Base-by-base conservation (phyloP, 805 yeast genomes). In the Nakazawaea siamensis region DNA sequence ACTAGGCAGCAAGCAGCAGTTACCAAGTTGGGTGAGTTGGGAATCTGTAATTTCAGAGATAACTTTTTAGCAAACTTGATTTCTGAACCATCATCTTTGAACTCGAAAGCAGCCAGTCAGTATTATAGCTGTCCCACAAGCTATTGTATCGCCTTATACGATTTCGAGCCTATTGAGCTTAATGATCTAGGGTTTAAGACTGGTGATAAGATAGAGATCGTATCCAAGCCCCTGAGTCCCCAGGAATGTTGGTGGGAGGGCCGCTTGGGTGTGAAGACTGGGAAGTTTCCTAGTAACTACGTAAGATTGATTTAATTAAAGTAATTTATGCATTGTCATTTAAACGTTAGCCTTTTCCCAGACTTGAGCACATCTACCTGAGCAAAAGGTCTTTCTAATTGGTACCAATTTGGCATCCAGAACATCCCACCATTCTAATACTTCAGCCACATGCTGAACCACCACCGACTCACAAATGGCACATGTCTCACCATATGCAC, bases 401-500 rank as follows among this genome's bases (percentile, higher is more conserved):
- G 84, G 82, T 3, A 75, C 52, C 24, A 60, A 49, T 24, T 54
- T 59, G 37, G 75, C 68, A 25, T 60, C 66, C 33, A 68, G 59
- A 31, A 74, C 60, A 44, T 76, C 77, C 83, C 84, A 76, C 82
- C 82, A 76, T 48, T 76, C 83, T 41, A 68, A 48, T 1, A 68
- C 62, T 44, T 76, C 78, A 0, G 81, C 82, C 11, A 65, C 61
- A 2, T 79, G 71, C 37, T 74, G 76, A 5, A 74, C 66, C 3
- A 68, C 58, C n/a, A 65, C 56, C 4, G 51, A 39, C 6, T 59
- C 52, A 50, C 84, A 76, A 27, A 59, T 57, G 3, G 73, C 68
- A 48, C 84, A 76, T 0, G 62, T 55, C 39, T 74, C 79, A 12
- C 66, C 64, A 44, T 64, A 62, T 3, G 60, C 50, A 2, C 70